Conservation (phyloP, 345 rosid species). For the Syzygium aqueum region DNA sequence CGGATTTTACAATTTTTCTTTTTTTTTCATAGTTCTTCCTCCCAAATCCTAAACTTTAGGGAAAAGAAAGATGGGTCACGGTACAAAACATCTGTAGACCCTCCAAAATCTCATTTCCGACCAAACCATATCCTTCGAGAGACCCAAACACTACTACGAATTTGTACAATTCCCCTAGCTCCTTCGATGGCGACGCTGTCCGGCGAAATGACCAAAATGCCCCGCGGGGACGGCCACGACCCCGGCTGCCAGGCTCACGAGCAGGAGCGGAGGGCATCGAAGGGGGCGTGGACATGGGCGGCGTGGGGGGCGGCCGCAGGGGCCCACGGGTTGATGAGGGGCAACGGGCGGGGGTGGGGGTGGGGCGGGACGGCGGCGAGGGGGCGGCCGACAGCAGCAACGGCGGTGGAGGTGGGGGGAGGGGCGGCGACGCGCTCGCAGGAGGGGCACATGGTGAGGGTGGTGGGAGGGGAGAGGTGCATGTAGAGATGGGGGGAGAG, state of each 20-base stretch:
- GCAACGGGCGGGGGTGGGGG: constrained; percentile 18
- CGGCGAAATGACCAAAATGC: not conserved
- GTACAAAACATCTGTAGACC: constrained; percentile 2
- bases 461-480: constrained; percentile 98
- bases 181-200: not conserved
- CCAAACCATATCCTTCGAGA: not conserved
- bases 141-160: not conserved
- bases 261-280: not conserved
- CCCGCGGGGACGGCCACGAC: not conserved
- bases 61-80: not conserved
- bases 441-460: constrained; percentile 99
- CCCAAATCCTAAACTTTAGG: not conserved
- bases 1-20: not conserved
- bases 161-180: not conserved
- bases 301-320: constrained; percentile 2
- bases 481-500: constrained; percentile 95
- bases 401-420: constrained; percentile 6
- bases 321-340: constrained; percentile 47
- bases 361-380: not conserved
- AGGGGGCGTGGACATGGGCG: not conserved
- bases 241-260: not conserved
- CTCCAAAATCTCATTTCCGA: not conserved
- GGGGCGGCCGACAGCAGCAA: not conserved
- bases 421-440: constrained; percentile 91
- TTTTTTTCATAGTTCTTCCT: not conserved